Percentiles rank a stretch among this genome's conserved stretches.
phyloP scores from a whole-genome alignment of 2,329 filamentous ascomycete species.

The Trichophyton simii region DNA sequence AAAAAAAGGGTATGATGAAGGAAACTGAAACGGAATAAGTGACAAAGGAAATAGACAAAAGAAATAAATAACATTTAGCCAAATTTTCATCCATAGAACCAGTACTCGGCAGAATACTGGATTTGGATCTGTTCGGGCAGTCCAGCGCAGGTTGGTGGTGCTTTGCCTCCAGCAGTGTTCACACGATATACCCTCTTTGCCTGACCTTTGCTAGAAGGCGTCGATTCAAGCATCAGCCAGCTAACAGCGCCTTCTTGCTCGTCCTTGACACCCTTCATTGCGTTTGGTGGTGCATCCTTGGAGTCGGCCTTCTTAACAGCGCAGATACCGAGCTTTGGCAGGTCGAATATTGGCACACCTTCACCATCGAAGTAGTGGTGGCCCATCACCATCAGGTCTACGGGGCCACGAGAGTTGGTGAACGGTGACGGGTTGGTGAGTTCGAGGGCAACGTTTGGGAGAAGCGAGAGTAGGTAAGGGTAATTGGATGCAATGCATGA shows the following conservation, averaged over 20 bases:
- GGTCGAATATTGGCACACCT: conserved; percentile 67
- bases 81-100: conserved; percentile 37
- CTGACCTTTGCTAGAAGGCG: conserved; percentile 45
- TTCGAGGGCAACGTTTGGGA: conserved; percentile 54
- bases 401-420: conserved; percentile 34
- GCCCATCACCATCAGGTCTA: conserved; percentile 54
- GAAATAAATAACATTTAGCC: background rate
- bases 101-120: conserved; percentile 72
- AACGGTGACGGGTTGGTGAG: conserved; percentile 23
- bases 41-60: background rate
- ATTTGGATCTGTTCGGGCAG: conserved; percentile 54
- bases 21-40: background rate
- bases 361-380: conserved; percentile 67
- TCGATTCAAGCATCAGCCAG: conserved; percentile 60
- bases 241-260: conserved; percentile 56
- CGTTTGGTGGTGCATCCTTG: conserved; percentile 49
- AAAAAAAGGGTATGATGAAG: background rate
- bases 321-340: conserved; percentile 49
- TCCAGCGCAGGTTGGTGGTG: conserved; percentile 61
- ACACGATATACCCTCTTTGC: conserved; percentile 71
- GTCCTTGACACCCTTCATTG: conserved; percentile 45
- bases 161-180: conserved; percentile 66
- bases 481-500: conserved; percentile 63
- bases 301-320: conserved; percentile 51
- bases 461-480: conserved; percentile 50